Evolutionary conservation across 2,329 filamentous ascomycete species (phyloP).

Genomic region (Phaeomoniella chlamydospora): DNA sequence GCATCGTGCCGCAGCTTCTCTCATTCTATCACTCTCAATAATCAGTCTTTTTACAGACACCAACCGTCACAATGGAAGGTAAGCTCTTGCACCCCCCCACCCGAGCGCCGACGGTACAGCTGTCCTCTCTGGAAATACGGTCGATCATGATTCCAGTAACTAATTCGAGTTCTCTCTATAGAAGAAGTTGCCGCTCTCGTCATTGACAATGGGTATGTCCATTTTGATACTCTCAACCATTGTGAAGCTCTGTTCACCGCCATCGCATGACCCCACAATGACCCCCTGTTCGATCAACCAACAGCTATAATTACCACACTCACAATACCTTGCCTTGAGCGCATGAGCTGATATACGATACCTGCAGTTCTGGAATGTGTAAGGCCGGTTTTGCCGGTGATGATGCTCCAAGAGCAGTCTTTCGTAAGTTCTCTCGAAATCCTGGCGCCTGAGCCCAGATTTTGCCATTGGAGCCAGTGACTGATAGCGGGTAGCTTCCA

Average conservation of each 20-base stretch:
- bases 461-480: conserved; percentile 9
- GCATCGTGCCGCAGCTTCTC: conserved; percentile 13
- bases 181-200: conserved; percentile 99
- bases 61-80: conserved; percentile 50
- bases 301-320: conserved; percentile 3
- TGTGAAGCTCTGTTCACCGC: neutral
- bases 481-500: conserved; percentile 56
- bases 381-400: conserved; percentile 99
- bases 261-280: conserved; percentile 1
- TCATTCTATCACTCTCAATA: too few relatives aligned
- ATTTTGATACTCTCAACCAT: conserved; percentile 8
- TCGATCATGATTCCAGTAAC: conserved; percentile 11
- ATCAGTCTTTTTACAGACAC: conserved; percentile 6
- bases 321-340: neutral
- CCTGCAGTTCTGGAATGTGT: conserved; percentile 95
- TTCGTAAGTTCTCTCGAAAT: conserved; percentile 62
- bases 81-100: conserved; percentile 31
- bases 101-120: conserved; percentile 13
- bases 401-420: conserved; percentile 98
- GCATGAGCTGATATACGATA: conserved; percentile 11
- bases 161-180: conserved; percentile 40
- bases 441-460: conserved; percentile 18
- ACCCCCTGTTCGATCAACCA: conserved; percentile 1
- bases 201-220: conserved; percentile 99
- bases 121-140: conserved; percentile 7